These are phyloP conservation scores for Nicotiana obtusifolia DNA, from an alignment of 257 asterid species.

Conservation along the genomic window DNA sequence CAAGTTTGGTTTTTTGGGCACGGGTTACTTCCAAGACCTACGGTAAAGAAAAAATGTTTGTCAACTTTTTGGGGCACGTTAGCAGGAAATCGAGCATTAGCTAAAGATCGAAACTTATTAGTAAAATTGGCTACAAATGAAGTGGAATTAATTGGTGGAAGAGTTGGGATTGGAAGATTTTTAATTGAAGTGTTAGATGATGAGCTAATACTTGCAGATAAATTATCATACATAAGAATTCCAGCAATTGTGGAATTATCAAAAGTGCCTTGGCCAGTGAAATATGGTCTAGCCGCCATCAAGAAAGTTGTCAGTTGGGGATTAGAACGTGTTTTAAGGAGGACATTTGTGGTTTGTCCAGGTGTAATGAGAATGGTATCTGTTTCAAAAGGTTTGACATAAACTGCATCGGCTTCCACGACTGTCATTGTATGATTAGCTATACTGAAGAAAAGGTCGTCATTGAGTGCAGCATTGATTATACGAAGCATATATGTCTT, in stretches of 20 bases:
- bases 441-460: conserved; percentile 55
- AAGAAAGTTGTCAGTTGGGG: conserved; percentile 30
- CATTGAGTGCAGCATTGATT: conserved; percentile 80
- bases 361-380: conserved; percentile 34
- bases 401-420: conserved; percentile 55
- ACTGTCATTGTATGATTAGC: conserved; percentile 49
- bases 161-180: conserved; percentile 31
- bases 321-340: conserved; percentile 35
- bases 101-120: conserved; percentile 39
- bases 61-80: conserved; percentile 37
- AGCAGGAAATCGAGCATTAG: conserved; percentile 38
- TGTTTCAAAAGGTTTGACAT: conserved; percentile 55
- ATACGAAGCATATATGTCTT: conserved; percentile 60
- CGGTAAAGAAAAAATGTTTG: conserved; percentile 28
- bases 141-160: conserved; percentile 55
- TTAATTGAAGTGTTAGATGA: conserved; percentile 16
- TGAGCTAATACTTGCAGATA: background rate
- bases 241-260: conserved; percentile 58
- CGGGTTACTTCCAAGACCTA: conserved; percentile 36
- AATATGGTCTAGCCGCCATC: conserved; percentile 61
- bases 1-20: conserved; percentile 49
- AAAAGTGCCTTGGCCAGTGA: conserved; percentile 49
- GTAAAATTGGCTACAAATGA: conserved; percentile 38
- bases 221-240: conserved; percentile 32
- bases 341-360: conserved; percentile 58